These are phyloP conservation scores for Neobulgaria alba DNA, from an alignment of 2,329 filamentous ascomycete genomes.

Conservation along the genomic window DNA sequence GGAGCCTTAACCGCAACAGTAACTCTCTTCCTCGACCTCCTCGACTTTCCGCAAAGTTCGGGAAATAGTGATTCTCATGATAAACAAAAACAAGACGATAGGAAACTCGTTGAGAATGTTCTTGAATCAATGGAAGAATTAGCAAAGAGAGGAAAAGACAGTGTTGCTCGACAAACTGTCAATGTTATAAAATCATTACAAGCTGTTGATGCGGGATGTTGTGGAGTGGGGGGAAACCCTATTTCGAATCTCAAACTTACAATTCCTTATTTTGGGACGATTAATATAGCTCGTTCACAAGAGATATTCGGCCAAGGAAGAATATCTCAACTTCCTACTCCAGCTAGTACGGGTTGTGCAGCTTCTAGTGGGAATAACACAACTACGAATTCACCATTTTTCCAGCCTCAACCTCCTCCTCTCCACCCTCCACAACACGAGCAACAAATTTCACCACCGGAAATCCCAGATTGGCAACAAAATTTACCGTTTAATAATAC, in stretches of 20 bases:
- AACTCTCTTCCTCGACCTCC: constrained; percentile 22
- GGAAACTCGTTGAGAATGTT: constrained; percentile 17
- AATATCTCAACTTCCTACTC: too few relatives aligned
- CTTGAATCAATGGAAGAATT: constrained; percentile 18
- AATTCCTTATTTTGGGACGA: constrained; percentile 28
- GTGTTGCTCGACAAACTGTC: constrained; percentile 22
- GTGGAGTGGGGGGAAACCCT: constrained; percentile 7
- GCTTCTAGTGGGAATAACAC: too few relatives aligned
- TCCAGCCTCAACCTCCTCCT: too few relatives aligned
- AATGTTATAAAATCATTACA: constrained; percentile 25
- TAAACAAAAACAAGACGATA: constrained; percentile 14
- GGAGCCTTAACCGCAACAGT: constrained; percentile 23
- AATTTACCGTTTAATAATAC: too few relatives aligned
- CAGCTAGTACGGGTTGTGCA: too few relatives aligned
- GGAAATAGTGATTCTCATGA: constrained; percentile 8
- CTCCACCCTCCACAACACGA: too few relatives aligned
- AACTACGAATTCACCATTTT: too few relatives aligned
- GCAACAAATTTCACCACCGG: too few relatives aligned
- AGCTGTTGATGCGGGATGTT: constrained; percentile 15
- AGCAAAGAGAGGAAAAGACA: constrained; percentile 11
- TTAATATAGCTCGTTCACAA: constrained; percentile 19
- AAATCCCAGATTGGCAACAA: too few relatives aligned
- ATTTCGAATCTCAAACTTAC: constrained; percentile 26
- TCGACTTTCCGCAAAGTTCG: constrained; percentile 15
- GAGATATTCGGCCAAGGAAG: too few relatives aligned